A percentile compares a stretch with the other conserved stretches of the same genome.
Evolutionary conservation across 139 green algal genomes (phyloP).

Genomic region (Chlamydomonas schloesseri): DNA sequence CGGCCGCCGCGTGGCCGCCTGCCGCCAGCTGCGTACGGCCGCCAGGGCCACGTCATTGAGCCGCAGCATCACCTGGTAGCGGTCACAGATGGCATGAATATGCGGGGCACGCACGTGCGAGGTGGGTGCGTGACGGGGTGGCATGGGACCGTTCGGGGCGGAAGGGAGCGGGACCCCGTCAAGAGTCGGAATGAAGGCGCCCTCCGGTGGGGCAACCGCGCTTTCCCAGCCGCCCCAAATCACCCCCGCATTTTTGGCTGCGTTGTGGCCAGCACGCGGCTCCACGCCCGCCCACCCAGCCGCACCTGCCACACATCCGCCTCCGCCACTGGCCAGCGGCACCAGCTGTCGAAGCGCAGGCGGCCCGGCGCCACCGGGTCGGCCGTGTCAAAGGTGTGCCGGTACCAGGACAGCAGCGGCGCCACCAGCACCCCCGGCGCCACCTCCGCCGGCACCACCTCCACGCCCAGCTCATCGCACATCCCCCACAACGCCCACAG

Average conservation of each 20-base stretch:
- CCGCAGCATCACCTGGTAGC: conserved; percentile 7
- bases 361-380: conserved; percentile 49
- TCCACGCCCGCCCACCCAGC: too few relatives aligned
- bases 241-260: too few relatives aligned
- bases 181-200: not conserved
- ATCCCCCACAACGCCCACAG: conserved; percentile 44
- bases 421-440: conserved; percentile 24
- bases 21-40: not conserved
- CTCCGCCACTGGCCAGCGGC: conserved; percentile 17
- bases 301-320: conserved; percentile 33
- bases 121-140: too few relatives aligned
- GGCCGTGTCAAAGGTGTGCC: conserved; percentile 19
- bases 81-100: too few relatives aligned
- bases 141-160: too few relatives aligned
- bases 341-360: conserved; percentile 43
- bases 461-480: conserved; percentile 43
- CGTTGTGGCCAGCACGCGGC: too few relatives aligned
- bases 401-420: conserved; percentile 58
- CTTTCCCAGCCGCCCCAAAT: too few relatives aligned
- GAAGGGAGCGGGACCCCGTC: too few relatives aligned
- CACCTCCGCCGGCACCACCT: conserved; percentile 41
- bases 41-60: conserved; percentile 28
- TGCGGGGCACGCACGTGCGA: too few relatives aligned
- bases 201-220: not conserved
- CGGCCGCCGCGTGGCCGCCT: not conserved